Evolutionary conservation across 768 basidiomycete species (phyloP).

Genomic region (Steccherinum ochraceum): DNA sequence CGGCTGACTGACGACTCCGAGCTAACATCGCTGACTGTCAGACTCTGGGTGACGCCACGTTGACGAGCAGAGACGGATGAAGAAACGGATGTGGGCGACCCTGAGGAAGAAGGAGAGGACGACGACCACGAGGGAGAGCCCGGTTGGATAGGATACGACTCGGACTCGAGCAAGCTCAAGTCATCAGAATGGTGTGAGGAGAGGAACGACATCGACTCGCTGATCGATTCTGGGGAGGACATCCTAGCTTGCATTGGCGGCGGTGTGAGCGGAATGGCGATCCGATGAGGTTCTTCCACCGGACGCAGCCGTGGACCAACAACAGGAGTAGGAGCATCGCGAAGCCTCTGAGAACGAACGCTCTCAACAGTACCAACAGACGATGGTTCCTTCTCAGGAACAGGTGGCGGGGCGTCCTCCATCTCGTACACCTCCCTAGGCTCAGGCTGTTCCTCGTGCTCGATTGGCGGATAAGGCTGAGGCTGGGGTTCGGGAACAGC

Average conservation of each 20-base stretch:
- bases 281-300: conserved; percentile 11
- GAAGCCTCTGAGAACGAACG: conserved; percentile 19
- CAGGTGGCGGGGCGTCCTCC: conserved; percentile 22
- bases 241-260: conserved; percentile 30
- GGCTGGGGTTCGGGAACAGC: conserved; percentile 13
- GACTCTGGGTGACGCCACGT: neutral
- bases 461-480: conserved; percentile 4
- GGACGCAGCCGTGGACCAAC: conserved; percentile 2
- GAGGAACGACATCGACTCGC: conserved; percentile 36
- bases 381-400: conserved; percentile 32
- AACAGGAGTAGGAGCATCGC: neutral
- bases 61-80: neutral
- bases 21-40: neutral
- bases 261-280: conserved; percentile 35
- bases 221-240: conserved; percentile 33
- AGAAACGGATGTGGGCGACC: conserved; percentile 2
- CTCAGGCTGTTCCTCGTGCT: conserved; percentile 1
- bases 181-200: conserved; percentile 76
- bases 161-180: conserved; percentile 36
- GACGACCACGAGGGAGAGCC: conserved; percentile 30
- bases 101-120: conserved; percentile 16
- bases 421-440: neutral
- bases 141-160: conserved; percentile 23
- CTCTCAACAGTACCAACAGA: conserved; percentile 35
- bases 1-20: neutral